These are phyloP conservation scores for Fraxinus nigra DNA, from an alignment of 305 asterid genomes.

Conservation along the genomic window DNA sequence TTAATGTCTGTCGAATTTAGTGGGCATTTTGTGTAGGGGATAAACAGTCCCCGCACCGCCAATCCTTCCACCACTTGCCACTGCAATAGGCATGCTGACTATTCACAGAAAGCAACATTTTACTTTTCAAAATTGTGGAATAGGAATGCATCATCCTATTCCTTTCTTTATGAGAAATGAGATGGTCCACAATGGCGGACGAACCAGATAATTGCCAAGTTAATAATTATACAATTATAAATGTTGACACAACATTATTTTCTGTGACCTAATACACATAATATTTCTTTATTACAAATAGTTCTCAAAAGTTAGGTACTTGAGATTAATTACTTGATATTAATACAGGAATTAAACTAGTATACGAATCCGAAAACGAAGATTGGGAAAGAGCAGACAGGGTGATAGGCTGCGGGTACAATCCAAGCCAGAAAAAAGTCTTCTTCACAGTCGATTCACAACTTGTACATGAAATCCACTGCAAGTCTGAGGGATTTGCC, in stretches of 20 bases:
- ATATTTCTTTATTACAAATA: background rate
- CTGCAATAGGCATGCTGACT: background rate
- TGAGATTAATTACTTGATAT: background rate
- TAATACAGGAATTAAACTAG: constrained; percentile 53
- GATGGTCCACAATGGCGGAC: constrained; percentile 4
- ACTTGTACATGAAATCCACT: constrained; percentile 60
- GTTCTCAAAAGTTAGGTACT: background rate
- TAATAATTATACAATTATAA: background rate
- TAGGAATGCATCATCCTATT: background rate
- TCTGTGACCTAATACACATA: background rate
- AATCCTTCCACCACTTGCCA: background rate
- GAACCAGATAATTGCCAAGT: background rate
- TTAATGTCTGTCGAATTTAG: background rate
- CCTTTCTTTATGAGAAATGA: background rate
- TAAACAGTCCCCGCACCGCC: constrained; percentile 2
- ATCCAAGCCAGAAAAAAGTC: constrained; percentile 54
- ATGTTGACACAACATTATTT: background rate
- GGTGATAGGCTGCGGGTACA: constrained; percentile 77
- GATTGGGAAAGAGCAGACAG: constrained; percentile 51
- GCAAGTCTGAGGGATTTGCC: constrained; percentile 58
- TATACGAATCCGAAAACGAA: constrained; percentile 38
- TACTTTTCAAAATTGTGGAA: constrained; percentile 14
- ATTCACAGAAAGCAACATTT: background rate
- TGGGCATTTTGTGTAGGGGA: background rate
- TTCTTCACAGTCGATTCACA: constrained; percentile 68